Percentiles rank a stretch among this genome's conserved stretches.
Conservation (phyloP, 2,329 filamentous ascomycete species). For the Neofusicoccum sp. region DNA sequence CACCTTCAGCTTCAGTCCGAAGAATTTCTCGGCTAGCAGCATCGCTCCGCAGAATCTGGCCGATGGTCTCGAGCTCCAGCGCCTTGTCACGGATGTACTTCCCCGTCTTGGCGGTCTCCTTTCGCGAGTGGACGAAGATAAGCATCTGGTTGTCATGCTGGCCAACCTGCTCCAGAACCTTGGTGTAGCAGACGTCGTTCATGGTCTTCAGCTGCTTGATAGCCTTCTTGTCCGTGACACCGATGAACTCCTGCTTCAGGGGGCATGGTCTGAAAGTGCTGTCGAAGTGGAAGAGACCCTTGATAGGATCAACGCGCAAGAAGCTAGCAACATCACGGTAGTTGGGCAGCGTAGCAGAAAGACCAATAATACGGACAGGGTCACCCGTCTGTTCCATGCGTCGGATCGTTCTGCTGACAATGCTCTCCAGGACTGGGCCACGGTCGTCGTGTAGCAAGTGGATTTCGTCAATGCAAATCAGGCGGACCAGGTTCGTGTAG, state of each 20-base stretch:
- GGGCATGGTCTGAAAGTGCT: slow-evolving; percentile 91
- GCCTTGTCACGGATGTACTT: slow-evolving; percentile 96
- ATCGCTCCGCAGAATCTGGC: slow-evolving; percentile 89
- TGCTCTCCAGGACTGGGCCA: slow-evolving; percentile 94
- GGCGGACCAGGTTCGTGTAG: slow-evolving; percentile 93
- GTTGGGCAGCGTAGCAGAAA: slow-evolving; percentile 94
- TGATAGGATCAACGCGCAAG: slow-evolving; percentile 79
- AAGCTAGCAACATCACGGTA: slow-evolving; percentile 96
- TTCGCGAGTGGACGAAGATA: slow-evolving; percentile 96
- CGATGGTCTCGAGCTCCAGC: slow-evolving; percentile 94
- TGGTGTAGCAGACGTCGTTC: slow-evolving; percentile 98
- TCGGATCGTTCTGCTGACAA: slow-evolving; percentile 90
- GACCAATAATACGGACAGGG: slow-evolving; percentile 83
- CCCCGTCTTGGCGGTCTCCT: slow-evolving; percentile 97
- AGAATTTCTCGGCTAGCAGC: slow-evolving; percentile 87
- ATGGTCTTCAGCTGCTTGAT: slow-evolving; percentile 99
- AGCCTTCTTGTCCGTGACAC: slow-evolving; percentile 94
- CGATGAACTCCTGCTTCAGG: slow-evolving; percentile 93
- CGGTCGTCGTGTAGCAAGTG: slow-evolving; percentile 96
- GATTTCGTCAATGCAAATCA: slow-evolving; percentile 97
- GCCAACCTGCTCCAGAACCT: slow-evolving; percentile 94
- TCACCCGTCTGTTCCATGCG: slow-evolving; percentile 93
- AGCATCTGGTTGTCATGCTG: slow-evolving; percentile 95
- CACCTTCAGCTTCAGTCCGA: slow-evolving; percentile 76
- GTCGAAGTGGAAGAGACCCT: slow-evolving; percentile 94